Base-by-base conservation (phyloP, 2,329 filamentous ascomycete genomes). In the Uncinocarpus reesii region DNA sequence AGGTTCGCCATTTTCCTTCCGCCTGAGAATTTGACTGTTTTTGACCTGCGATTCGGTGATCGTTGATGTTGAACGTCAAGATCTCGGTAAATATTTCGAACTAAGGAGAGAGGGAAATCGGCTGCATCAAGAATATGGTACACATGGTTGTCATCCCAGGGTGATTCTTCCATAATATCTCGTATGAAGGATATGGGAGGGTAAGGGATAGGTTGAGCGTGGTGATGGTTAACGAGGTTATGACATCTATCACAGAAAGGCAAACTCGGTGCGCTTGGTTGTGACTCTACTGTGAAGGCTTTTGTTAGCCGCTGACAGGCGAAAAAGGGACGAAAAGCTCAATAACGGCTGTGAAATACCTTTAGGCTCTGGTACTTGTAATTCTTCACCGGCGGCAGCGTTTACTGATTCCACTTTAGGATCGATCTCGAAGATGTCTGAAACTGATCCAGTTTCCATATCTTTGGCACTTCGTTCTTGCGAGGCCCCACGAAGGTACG, bases 81-180 rank as follows among this genome's bases (percentile, higher is more conserved):
- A 0, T 86, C 71, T 6, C 77, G 71, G 52, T 84, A 78, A 7
- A 98, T 77, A 37, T 81, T 79, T 0, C 87, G 86, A 3, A 96
- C 74, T 11, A 98, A 69, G 1, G 92, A 95, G 78, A 98, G 85
- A 16, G 92, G 92, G 55, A 98, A 96, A 65, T 98, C 92, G 52
- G 89, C 92, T 2, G 92, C 90, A 61, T 98, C 92, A 18, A 98
- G 71, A 21, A 98, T 75, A 65, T 98, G 92, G 63, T 96, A 98
- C 52, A 98, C 82, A 65, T 95, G 86, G 60, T 98, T 96, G 62
- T 85, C 79, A 62, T 85, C 85, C 67, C 93, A 82, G 0, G 89
- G 89, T 1, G 90, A 94, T 65, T 94, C 86, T 46, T 82, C 76
- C 45, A 98, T 84, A 13, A 88, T 94, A 53, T 87, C 82, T 55